Evolutionary conservation across 768 basidiomycete genomes (phyloP), one percentile per base, ranked within the genome.

Genomic region (Boletus rex-veris): DNA sequence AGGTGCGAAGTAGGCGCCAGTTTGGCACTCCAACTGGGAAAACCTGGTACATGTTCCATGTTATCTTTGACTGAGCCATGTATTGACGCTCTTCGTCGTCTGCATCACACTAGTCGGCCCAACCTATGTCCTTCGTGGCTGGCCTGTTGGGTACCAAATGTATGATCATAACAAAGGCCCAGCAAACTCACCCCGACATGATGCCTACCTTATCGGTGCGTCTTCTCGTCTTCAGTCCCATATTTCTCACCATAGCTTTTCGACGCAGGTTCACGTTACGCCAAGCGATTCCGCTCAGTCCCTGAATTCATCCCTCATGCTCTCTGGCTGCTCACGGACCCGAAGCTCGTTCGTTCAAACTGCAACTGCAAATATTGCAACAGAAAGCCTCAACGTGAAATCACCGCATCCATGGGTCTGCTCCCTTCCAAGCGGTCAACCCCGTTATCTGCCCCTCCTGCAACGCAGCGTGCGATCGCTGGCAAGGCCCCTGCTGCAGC

Each of bases 221-320:
- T 60, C 16, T 41, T 41, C n/a, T 50, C 15, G 16, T 42, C 15
- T 52, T 8, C n/a, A 3, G 2, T 16, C 40, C n/a, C 48, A 3
- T 14, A n/a, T 19, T 1, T 3, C 38, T 49, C 36, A 45, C 8
- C n/a, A 18, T 15, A 51, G 38, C 44, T 14, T 19, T 50, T 36
- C 18, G 30, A 46, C 54, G 21, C 52, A 76, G 70, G 72, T 71
- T 84, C 84, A 3, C 52, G 60, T 30, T 53, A 71, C 45, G 70
- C 76, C 38, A 73, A 71, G 30, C 79, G 73, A 50, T 93, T 92
- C 68, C 86, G 92, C 40, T 92, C 90, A 12, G 74, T 84, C n/a
- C 86, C 86, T 45, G 92, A 94, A 65, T 91, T 93, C 66, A 80
- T 87, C 44, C 90, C 90, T 5, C 92, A 94, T 61, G 88, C 88